Evolutionary conservation across 495 filamentous ascomycete genomes (phyloP).

Genomic region (Penicillium goetzii): DNA sequence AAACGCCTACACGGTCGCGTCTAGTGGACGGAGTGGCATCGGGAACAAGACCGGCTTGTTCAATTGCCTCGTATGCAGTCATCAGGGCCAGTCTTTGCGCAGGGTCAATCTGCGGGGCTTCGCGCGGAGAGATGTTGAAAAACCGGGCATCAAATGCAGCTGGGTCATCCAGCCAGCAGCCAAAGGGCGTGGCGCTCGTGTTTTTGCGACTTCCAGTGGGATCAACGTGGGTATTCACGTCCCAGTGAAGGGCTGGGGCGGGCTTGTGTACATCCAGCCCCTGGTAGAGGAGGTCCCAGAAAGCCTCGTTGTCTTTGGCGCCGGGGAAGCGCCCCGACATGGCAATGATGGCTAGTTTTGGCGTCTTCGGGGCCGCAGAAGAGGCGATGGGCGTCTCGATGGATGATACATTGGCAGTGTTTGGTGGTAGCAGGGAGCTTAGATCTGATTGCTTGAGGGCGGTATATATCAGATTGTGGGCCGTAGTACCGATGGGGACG

Average conservation of each 20-base stretch:
- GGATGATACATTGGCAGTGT: slow-evolving; percentile 19
- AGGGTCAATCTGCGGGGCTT: slow-evolving; percentile 82
- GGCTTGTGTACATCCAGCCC: slow-evolving; percentile 55
- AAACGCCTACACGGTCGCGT: slow-evolving; percentile 77
- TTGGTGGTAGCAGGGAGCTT: slow-evolving; percentile 39
- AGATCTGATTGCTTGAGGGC: slow-evolving; percentile 29
- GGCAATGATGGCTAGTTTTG: slow-evolving; percentile 65
- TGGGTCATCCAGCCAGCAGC: slow-evolving; percentile 81
- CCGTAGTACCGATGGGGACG: slow-evolving; percentile 55
- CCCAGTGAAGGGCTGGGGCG: slow-evolving; percentile 69
- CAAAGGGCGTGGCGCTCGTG: slow-evolving; percentile 74
- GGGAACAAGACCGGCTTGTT: slow-evolving; percentile 81
- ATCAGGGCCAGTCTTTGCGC: slow-evolving; percentile 79
- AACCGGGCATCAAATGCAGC: slow-evolving; percentile 80
- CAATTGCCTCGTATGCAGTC: slow-evolving; percentile 83
- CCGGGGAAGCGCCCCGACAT: slow-evolving; percentile 73
- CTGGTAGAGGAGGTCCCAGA: slow-evolving; percentile 69
- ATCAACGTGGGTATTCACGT: slow-evolving; percentile 72
- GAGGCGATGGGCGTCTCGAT: slow-evolving; percentile 20
- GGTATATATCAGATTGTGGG: slow-evolving; percentile 1
- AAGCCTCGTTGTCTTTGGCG: slow-evolving; percentile 58
- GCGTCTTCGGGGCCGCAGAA: slow-evolving; percentile 37
- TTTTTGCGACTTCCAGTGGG: slow-evolving; percentile 69
- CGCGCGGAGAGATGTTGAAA: slow-evolving; percentile 91
- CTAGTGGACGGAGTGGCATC: slow-evolving; percentile 78